These are phyloP conservation scores for Sarocladiaceae sp. DNA, from an alignment of 2,329 filamentous ascomycete species.

Conservation along the genomic window DNA sequence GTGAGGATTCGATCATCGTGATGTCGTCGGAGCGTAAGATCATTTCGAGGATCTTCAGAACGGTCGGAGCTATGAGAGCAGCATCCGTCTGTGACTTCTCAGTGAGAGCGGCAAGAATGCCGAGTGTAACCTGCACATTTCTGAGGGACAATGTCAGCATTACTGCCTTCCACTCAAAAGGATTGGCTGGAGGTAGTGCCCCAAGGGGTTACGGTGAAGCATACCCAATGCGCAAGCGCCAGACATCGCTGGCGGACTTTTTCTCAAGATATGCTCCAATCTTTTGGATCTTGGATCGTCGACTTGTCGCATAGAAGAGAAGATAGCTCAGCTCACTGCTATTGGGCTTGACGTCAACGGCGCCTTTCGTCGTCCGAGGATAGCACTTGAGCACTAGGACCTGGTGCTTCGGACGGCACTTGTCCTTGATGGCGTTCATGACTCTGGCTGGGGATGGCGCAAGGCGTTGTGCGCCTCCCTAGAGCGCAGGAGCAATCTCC, in stretches of 20 bases:
- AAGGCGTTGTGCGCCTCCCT: conserved; percentile 3
- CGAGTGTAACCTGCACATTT: conserved; percentile 90
- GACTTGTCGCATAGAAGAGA: conserved; percentile 92
- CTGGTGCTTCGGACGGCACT: conserved; percentile 90
- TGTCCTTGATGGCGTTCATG: conserved; percentile 64
- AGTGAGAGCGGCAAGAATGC: conserved; percentile 86
- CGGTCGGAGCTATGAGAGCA: conserved; percentile 78
- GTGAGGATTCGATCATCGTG: conserved; percentile 85
- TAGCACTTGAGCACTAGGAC: conserved; percentile 95
- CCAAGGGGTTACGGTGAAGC: conserved; percentile 19
- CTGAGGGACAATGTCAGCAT: conserved; percentile 35
- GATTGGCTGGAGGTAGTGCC: not conserved
- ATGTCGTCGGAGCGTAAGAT: conserved; percentile 85
- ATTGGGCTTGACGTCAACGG: conserved; percentile 91
- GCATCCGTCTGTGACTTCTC: conserved; percentile 91
- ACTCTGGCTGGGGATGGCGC: conserved; percentile 9
- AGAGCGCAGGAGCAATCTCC: not conserved
- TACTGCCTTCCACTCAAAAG: not conserved
- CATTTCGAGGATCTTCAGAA: conserved; percentile 78
- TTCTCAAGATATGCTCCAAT: conserved; percentile 93
- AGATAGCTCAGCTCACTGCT: conserved; percentile 95
- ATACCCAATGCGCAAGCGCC: conserved; percentile 81
- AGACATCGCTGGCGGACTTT: conserved; percentile 88
- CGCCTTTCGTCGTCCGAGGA: conserved; percentile 84
- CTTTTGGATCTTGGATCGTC: conserved; percentile 92